A percentile compares a stretch with the other conserved stretches of the same genome.
phyloP scores from a whole-genome alignment of 176 grass and related monocot genomes.

The Oryza longistaminata region DNA sequence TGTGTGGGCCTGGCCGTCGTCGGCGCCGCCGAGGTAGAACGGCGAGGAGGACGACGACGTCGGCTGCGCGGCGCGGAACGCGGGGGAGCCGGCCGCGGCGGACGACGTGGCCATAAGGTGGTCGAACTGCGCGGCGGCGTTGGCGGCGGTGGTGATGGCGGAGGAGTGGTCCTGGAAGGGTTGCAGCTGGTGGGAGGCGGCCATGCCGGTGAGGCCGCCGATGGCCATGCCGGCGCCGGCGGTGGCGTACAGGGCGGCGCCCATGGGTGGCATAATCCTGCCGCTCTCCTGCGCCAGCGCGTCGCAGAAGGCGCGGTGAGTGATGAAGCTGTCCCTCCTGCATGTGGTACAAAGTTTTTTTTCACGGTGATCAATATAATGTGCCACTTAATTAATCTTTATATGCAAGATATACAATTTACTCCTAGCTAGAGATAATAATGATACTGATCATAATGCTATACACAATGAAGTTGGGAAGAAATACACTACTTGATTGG shows the following conservation, averaged over 20 bases:
- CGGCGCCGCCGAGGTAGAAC: slow-evolving; percentile 56
- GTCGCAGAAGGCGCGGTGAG: slow-evolving; percentile 86
- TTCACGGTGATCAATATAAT: too few species aligned
- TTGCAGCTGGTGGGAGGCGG: slow-evolving; percentile 38
- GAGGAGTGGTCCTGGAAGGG: slow-evolving; percentile 35
- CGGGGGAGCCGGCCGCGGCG: neutral
- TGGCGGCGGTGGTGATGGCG: slow-evolving; percentile 26
- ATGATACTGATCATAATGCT: too few species aligned
- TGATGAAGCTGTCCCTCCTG: slow-evolving; percentile 97
- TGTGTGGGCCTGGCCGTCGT: slow-evolving; percentile 34
- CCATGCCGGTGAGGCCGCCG: slow-evolving; percentile 48
- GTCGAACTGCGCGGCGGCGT: slow-evolving; percentile 51
- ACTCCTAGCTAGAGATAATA: too few species aligned
- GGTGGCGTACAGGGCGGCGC: slow-evolving; percentile 45
- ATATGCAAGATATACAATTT: too few species aligned
- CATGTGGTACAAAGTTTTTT: neutral
- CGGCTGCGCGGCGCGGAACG: slow-evolving; percentile 34
- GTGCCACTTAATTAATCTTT: too few species aligned
- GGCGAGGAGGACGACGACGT: slow-evolving; percentile 26
- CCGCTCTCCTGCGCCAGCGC: slow-evolving; percentile 84
- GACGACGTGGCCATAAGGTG: slow-evolving; percentile 34
- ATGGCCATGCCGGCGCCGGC: slow-evolving; percentile 44
- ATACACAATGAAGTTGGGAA: too few species aligned
- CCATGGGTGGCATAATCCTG: slow-evolving; percentile 40
- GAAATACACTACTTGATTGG: too few species aligned